Conservation (phyloP, 345 rosid species). For the Brassica juncea region DNA sequence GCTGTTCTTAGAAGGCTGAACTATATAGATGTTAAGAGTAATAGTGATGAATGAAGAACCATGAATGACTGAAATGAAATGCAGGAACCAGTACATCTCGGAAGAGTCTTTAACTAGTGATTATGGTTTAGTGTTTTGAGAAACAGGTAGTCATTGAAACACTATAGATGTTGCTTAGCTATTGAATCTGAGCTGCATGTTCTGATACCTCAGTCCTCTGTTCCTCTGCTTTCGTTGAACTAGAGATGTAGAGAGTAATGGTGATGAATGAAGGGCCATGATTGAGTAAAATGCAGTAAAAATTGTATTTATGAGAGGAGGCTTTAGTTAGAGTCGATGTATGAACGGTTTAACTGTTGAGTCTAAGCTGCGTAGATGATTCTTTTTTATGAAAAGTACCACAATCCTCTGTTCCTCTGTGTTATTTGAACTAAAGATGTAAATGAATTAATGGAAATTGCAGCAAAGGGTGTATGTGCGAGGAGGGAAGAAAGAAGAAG, state of each 20-base stretch:
- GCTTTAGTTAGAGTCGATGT: neutral
- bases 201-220: neutral
- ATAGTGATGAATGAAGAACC: neutral
- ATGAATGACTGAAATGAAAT: constrained; percentile 7
- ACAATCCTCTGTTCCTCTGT: neutral
- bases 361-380: constrained; percentile 10
- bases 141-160: neutral
- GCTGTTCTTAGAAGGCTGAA: constrained; percentile 9
- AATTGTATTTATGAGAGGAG: neutral
- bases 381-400: neutral
- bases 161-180: neutral
- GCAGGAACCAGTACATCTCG: neutral
- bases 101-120: neutral
- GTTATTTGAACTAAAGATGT: constrained; percentile 1
- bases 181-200: constrained; percentile 13
- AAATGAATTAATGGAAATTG: constrained; percentile 26
- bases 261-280: constrained; percentile 5
- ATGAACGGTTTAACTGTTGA: neutral
- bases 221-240: neutral
- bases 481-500: constrained; percentile 43
- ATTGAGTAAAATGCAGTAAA: constrained; percentile 5
- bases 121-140: neutral
- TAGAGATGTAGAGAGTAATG: neutral
- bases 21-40: neutral
- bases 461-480: constrained; percentile 46